phyloP scores from a whole-genome alignment of 83 land plant species.

The Thuja plicata region DNA sequence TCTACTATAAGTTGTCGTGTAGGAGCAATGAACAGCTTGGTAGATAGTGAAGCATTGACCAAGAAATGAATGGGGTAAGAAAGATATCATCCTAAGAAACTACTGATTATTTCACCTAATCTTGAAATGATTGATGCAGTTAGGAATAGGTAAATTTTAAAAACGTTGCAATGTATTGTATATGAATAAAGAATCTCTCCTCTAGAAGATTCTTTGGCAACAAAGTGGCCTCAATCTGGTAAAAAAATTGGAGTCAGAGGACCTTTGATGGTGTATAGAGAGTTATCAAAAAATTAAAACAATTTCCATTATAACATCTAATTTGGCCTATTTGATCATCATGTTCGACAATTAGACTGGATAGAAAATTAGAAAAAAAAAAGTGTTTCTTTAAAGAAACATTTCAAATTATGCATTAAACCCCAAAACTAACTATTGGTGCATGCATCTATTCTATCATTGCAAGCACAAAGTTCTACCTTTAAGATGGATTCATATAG shows the following conservation, averaged over 20 bases:
- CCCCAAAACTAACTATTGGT: not conserved
- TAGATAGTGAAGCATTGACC: no score
- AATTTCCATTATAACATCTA: not conserved
- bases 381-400: not conserved
- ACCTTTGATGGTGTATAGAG: not conserved
- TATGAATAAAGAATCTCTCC: no score
- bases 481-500: not conserved
- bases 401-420: not conserved
- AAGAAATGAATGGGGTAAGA: no score
- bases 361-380: not conserved
- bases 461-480: not conserved
- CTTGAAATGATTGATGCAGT: no score
- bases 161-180: no score
- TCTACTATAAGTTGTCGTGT: no score
- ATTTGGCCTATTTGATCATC: not conserved
- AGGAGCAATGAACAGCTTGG: no score
- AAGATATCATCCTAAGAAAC: no score
- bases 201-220: no score
- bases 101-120: no score
- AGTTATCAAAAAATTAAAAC: not conserved
- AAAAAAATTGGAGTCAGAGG: not conserved
- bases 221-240: no score
- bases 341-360: not conserved
- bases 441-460: not conserved
- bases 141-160: no score